Evolutionary conservation across 768 basidiomycete species (phyloP).

Genomic region (Leccinum variicolor): DNA sequence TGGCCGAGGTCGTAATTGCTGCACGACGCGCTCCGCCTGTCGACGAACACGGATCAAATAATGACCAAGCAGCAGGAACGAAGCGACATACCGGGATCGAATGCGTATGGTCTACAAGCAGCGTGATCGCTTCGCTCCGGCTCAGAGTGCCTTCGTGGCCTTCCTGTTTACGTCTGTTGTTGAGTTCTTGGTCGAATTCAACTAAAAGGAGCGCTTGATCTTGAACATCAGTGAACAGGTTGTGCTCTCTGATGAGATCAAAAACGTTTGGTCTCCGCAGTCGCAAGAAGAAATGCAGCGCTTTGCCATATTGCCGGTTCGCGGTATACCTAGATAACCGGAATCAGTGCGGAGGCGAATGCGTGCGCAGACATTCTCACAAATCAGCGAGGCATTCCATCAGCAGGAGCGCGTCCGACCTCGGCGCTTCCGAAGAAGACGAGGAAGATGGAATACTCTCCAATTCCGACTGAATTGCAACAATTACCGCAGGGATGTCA

Average conservation of each 20-base stretch:
- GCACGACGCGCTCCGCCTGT: conserved; percentile 84
- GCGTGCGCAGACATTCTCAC: conserved; percentile 37
- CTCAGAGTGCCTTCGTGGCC: conserved; percentile 38
- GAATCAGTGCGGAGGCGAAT: neutral
- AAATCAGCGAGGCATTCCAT: conserved; percentile 95
- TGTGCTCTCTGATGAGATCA: conserved; percentile 89
- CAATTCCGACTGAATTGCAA: conserved; percentile 82
- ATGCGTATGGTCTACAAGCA: conserved; percentile 92
- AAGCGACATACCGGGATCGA: conserved; percentile 79
- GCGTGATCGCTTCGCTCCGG: conserved; percentile 74
- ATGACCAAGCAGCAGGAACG: neutral
- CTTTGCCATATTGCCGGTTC: conserved; percentile 92
- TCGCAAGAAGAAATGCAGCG: conserved; percentile 84
- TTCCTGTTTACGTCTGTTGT: conserved; percentile 50
- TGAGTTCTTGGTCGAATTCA: conserved; percentile 90
- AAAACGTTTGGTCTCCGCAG: conserved; percentile 88
- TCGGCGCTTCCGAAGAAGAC: conserved; percentile 38
- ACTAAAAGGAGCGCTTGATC: conserved; percentile 91
- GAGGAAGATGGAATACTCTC: conserved; percentile 58
- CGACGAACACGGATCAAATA: neutral
- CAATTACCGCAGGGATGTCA: conserved; percentile 80
- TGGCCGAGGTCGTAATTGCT: conserved; percentile 73
- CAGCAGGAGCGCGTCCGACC: conserved; percentile 56
- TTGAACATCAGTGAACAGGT: conserved; percentile 91
- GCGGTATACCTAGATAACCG: conserved; percentile 60